A percentile compares a stretch with the other conserved stretches of the same genome.
Evolutionary conservation across 257 asterid genomes (phyloP).

Genomic region (Solanum raphanifolium): DNA sequence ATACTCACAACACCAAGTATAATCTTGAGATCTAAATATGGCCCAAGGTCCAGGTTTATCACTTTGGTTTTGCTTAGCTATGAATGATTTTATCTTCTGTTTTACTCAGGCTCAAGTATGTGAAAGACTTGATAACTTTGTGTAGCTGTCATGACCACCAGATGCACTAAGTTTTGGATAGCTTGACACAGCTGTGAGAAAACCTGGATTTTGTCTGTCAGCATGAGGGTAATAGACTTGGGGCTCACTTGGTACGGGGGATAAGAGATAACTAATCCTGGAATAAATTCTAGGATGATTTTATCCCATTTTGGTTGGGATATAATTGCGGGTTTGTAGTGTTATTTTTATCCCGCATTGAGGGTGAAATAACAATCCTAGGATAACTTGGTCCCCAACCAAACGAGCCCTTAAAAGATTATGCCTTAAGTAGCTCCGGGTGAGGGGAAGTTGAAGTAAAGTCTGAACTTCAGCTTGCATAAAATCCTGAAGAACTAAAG

Average conservation of each 20-base stretch:
- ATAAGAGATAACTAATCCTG: too few species aligned
- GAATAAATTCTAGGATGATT: too few species aligned
- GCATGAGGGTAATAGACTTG: neutral
- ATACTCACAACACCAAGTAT: neutral
- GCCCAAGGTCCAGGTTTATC: neutral
- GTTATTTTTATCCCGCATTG: too few species aligned
- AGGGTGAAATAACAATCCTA: too few species aligned
- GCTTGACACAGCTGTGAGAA: neutral
- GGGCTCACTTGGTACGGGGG: too few species aligned
- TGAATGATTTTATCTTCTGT: neutral
- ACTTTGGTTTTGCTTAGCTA: neutral
- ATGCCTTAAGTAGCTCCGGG: neutral
- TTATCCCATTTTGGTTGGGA: too few species aligned
- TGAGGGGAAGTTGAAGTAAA: neutral
- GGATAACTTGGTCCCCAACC: too few species aligned
- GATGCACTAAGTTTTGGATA: neutral
- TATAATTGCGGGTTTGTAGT: too few species aligned
- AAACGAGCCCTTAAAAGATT: neutral
- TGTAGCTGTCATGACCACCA: neutral
- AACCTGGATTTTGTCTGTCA: neutral
- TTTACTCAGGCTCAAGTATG: neutral
- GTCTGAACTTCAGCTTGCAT: neutral
- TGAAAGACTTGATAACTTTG: neutral
- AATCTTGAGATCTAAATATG: neutral
- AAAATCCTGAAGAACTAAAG: neutral